Evolutionary conservation across 1,284 basidiomycete genomes (phyloP).

Genomic region (Ganoderma lucidum): DNA sequence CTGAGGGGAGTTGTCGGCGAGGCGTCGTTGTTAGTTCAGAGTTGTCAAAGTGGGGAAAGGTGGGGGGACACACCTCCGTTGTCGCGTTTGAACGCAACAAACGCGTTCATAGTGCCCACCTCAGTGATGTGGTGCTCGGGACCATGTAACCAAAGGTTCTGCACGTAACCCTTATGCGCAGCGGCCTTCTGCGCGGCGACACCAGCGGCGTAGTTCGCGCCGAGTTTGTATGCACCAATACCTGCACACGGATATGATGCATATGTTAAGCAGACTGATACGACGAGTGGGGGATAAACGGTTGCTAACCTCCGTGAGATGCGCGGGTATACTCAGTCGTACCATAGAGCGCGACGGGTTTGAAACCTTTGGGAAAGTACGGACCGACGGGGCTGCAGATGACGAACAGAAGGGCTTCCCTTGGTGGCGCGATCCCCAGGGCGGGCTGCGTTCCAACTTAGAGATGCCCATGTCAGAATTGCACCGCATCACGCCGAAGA

Average conservation of each 20-base stretch:
- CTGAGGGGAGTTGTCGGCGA: conserved; percentile 42
- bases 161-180: conserved; percentile 87
- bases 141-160: conserved; percentile 96
- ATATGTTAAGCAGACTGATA: not conserved
- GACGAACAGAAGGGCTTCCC: conserved; percentile 92
- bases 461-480: not conserved
- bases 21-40: not conserved
- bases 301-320: conserved; percentile 78
- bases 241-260: conserved; percentile 43
- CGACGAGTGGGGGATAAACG: not conserved
- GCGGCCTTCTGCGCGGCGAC: conserved; percentile 89
- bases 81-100: conserved; percentile 82
- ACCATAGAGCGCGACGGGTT: conserved; percentile 92
- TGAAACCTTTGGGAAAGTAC: conserved; percentile 96
- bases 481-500: conserved; percentile 12
- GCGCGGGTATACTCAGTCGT: conserved; percentile 93
- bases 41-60: not conserved
- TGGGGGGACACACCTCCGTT: conserved; percentile 70
- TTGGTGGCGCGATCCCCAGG: conserved; percentile 89
- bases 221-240: conserved; percentile 92
- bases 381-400: conserved; percentile 95
- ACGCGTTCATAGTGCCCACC: conserved; percentile 98
- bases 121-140: conserved; percentile 89
- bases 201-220: conserved; percentile 92
- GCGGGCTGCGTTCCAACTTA: conserved; percentile 91